Evolutionary conservation across 2,329 filamentous ascomycete genomes (phyloP).

Genomic region (Fusarium armeniacum): DNA sequence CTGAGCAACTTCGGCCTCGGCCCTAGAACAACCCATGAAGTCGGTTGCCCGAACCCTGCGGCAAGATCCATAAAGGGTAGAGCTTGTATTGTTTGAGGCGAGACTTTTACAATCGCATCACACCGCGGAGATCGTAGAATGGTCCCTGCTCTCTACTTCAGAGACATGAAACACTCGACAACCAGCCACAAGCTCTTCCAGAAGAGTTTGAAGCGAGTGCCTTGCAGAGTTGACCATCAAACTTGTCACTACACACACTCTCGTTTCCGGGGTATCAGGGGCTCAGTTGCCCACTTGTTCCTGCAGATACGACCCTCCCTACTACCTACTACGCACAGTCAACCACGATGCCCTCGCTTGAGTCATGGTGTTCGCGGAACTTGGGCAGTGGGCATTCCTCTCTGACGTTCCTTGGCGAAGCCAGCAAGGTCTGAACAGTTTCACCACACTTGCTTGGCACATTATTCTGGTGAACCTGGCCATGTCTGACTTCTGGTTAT

Average conservation of each 20-base stretch:
- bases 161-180: conserved; percentile 47
- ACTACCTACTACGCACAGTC: conserved; percentile 12
- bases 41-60: conserved; percentile 15
- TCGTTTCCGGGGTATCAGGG: conserved; percentile 46
- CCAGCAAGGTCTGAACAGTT: conserved; percentile 38
- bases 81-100: conserved; percentile 6
- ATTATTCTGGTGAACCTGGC: conserved; percentile 24
- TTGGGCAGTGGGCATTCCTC: conserved; percentile 18
- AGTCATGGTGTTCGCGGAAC: conserved; percentile 40
- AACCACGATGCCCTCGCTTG: conserved; percentile 34
- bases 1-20: not conserved
- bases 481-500: conserved; percentile 16
- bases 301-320: conserved; percentile 39
- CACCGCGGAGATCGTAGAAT: conserved; percentile 41
- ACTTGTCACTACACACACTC: conserved; percentile 22
- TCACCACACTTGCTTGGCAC: conserved; percentile 38
- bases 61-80: conserved; percentile 1
- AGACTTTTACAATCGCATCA: conserved; percentile 27
- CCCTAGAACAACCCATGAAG: not conserved
- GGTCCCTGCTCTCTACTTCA: conserved; percentile 38
- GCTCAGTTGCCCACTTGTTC: conserved; percentile 31
- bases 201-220: conserved; percentile 46
- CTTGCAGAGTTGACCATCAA: conserved; percentile 25
- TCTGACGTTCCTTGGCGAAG: conserved; percentile 17
- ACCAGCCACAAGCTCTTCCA: conserved; percentile 46